Conservation (phyloP, 2,329 filamentous ascomycete species). For the Alternaria tenuissima region DNA sequence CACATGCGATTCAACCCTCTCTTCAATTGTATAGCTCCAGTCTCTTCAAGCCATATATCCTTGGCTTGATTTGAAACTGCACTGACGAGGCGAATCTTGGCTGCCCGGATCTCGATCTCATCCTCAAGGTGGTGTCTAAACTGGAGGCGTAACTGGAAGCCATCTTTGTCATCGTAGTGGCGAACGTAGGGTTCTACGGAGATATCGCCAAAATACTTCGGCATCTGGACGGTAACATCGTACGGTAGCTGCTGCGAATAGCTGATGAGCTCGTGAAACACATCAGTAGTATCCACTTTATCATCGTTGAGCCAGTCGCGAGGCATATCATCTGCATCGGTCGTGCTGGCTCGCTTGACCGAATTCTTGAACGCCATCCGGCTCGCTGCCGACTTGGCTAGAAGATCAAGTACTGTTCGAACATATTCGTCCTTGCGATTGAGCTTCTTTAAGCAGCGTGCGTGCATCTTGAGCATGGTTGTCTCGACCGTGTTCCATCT, state of each 20-base stretch:
- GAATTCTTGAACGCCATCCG: constrained; percentile 38
- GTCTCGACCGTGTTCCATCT: constrained; percentile 83
- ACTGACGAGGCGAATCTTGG: constrained; percentile 70
- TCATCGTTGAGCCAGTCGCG: constrained; percentile 51
- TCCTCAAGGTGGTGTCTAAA: constrained; percentile 78
- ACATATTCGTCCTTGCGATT: constrained; percentile 81
- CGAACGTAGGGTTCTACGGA: constrained; percentile 72
- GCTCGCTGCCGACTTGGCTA: constrained; percentile 68
- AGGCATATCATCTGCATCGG: constrained; percentile 15
- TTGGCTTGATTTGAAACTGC: constrained; percentile 64
- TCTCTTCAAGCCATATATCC: constrained; percentile 72
- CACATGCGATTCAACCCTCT: constrained; percentile 64
- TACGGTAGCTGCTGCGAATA: constrained; percentile 62
- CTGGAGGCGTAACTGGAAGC: constrained; percentile 74
- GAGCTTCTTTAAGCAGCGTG: constrained; percentile 80
- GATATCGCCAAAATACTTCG: constrained; percentile 76
- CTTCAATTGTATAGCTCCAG: constrained; percentile 57
- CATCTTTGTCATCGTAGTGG: constrained; percentile 76
- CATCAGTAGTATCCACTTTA: constrained; percentile 47
- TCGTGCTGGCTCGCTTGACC: constrained; percentile 23
- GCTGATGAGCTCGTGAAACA: constrained; percentile 55
- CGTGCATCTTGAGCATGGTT: constrained; percentile 85
- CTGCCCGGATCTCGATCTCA: constrained; percentile 70
- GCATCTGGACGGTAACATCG: constrained; percentile 73
- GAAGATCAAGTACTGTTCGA: constrained; percentile 74